Percentiles rank a stretch among this genome's conserved stretches.
phyloP scores from a whole-genome alignment of 1,284 basidiomycete genomes.

The Cutaneotrichosporon curvatum region DNA sequence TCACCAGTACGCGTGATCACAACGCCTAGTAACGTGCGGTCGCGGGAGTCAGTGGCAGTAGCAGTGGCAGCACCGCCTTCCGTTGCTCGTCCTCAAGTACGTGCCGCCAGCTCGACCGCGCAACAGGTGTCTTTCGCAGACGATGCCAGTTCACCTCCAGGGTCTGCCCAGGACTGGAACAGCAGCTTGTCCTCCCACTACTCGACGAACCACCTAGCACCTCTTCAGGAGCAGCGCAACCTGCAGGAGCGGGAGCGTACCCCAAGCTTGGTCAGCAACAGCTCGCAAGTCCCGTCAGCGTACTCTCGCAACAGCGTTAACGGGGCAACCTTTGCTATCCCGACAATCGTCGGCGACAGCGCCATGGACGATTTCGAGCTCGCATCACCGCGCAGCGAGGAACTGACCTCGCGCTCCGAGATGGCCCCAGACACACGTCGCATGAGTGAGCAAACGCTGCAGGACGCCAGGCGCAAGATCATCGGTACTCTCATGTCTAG shows the following conservation, averaged over 20 bases:
- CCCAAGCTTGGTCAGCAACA: conserved; percentile 35
- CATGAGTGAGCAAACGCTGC: conserved; percentile 36
- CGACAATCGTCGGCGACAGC: conserved; percentile 27
- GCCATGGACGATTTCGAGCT: conserved; percentile 9
- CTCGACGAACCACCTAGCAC: conserved; percentile 10
- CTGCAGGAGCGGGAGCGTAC: conserved; percentile 34
- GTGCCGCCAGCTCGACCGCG: conserved; percentile 15
- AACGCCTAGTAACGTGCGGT: neutral
- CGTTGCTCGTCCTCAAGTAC: conserved; percentile 15
- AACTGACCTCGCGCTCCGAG: neutral
- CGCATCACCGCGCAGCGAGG: conserved; percentile 1
- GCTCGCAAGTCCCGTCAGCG: conserved; percentile 30
- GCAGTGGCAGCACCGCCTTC: conserved; percentile 11
- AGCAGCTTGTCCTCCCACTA: conserved; percentile 9
- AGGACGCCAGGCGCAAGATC: conserved; percentile 36
- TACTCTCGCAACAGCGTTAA: conserved; percentile 34
- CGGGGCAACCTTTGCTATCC: conserved; percentile 17
- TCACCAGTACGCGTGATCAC: conserved; percentile 7
- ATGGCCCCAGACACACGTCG: conserved; percentile 16
- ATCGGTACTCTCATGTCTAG: conserved; percentile 30
- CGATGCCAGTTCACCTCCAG: conserved; percentile 6
- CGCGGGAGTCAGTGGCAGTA: neutral
- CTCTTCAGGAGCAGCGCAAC: conserved; percentile 20
- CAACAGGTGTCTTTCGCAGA: conserved; percentile 28
- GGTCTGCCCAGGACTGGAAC: conserved; percentile 12